Evolutionary conservation across 306 rosid genomes (phyloP), one percentile per base, ranked within the genome.

Genomic region (Lathyrus oleraceus): DNA sequence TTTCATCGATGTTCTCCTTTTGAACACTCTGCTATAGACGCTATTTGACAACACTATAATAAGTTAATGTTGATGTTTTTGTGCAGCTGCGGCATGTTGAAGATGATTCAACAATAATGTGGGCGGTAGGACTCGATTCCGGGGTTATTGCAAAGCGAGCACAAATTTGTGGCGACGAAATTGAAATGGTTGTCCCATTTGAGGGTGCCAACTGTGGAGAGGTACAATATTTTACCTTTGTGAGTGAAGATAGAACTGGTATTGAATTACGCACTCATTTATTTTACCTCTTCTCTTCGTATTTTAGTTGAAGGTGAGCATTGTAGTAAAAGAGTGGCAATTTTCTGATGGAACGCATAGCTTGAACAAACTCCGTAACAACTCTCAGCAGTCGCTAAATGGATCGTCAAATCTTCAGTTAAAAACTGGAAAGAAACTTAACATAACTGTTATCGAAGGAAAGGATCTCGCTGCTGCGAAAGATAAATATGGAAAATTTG

Each of bases 151-250:
- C 97, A 15, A 89, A 86, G 76, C 96, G 83, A 27, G 88, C 85
- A 5, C 71, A 39, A 65, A 72, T 76, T 62, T 87, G 96, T 43
- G 99, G 96, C 42, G 81, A 81, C 48, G 99, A 95, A 78, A 84
- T 91, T 66, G 97, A 95, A 83, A 82, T 95, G 84, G 87, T 86
- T 65, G 91, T 95, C 83, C 99, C 99, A 65, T 95, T 95, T 81
- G 99, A 95, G 85, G 93, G 91, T 47, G 76, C 67, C 39, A 72
- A 71, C 70, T 83, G 82, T 5, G 96, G 88, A 48, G 99, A 95
- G 97, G 99, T 95, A 88, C 52, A 40, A 43, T 74, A 56, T 75
- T 67, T 36, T 66, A 19, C 44, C 67, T 68, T 25, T 51, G 20
- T 21, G 57, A 69, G 35, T 57, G 47, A 28, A 57, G 52, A 61